A percentile compares a stretch with the other conserved stretches of the same genome.
Conservation (phyloP, 2,329 filamentous ascomycete genomes). For the Pyricularia sp. region DNA sequence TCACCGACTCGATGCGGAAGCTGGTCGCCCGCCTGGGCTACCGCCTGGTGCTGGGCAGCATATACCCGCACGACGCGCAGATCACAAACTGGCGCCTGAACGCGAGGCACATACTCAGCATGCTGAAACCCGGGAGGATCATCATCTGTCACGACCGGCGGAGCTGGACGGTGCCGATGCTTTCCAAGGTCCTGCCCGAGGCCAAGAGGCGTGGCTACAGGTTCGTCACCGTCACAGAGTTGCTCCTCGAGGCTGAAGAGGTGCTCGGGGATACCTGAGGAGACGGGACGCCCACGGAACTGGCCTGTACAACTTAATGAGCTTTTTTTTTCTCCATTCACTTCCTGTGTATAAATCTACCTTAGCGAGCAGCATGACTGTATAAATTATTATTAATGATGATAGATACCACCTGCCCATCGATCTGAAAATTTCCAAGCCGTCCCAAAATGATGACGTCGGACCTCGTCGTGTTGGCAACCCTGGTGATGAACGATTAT, state of each 20-base stretch:
- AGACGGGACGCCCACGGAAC: neutral
- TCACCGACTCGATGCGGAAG: conserved; percentile 59
- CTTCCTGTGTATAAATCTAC: neutral
- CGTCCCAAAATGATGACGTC: neutral
- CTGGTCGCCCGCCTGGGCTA: conserved; percentile 55
- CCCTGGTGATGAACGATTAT: neutral
- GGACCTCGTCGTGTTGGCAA: neutral
- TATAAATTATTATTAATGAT: neutral
- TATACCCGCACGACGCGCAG: conserved; percentile 91
- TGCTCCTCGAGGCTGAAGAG: conserved; percentile 32
- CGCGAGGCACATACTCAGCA: conserved; percentile 69
- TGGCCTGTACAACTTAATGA: neutral
- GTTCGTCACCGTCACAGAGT: conserved; percentile 60
- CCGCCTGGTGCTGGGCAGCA: conserved; percentile 66
- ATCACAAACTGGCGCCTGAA: conserved; percentile 62
- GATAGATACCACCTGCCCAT: neutral
- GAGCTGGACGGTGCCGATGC: conserved; percentile 75
- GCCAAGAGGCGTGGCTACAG: conserved; percentile 60
- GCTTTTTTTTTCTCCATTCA: neutral
- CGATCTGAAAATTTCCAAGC: neutral
- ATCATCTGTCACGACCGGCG: conserved; percentile 82
- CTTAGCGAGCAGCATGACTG: neutral
- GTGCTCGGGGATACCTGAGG: neutral
- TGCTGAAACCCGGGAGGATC: conserved; percentile 66
- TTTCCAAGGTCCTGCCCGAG: conserved; percentile 62